Evolutionary conservation across 2,329 filamentous ascomycete species (phyloP), one percentile per base, ranked within the genome.

Genomic region (Lachnellula occidentalis): DNA sequence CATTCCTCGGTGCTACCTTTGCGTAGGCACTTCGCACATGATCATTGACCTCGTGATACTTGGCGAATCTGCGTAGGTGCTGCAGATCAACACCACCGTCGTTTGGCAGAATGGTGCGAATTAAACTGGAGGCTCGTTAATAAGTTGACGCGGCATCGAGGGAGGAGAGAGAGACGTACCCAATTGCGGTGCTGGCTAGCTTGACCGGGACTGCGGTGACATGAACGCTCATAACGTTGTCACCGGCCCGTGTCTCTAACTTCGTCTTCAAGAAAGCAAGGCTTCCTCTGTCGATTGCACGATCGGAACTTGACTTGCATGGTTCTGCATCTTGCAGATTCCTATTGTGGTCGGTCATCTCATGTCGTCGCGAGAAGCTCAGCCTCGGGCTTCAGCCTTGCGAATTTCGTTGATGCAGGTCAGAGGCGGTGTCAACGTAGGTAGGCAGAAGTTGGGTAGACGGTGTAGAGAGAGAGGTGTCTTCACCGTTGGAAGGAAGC

Each of bases 21-120:
- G 36, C 0, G 76, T 70, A n/a, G 73, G 75, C 55, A 79, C 34
- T 78, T 62, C 82, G 82, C 77, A 84, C 83, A 61, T 79, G 80
- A 58, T 79, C 73, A 9, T 87, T 86, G 8, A 92, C 76, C 65
- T 87, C 85, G 51, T 76, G 74, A 46, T 80, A 81, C 70, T 91
- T 90, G 55, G 85, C 87, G 69, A 90, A 89, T 69, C 88, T 81
- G 59, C 88, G 86, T 53, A 92, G 77, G 72, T 92, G 84, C 72
- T 82, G 79, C 64, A 86, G 75, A 75, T 79, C 80, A 71, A 84
- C 81, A 77, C 78, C 79, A 66, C 78, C 78, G 68, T 81, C 80
- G 65, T 82, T 79, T 64, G 80, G 79, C 57, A 81, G 73, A 66
- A 83, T 70, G 51, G 74, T 72, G 64, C 80, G 78, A 63, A 85